These are phyloP conservation scores for Bauhinia variegata DNA, from an alignment of 306 rosid species.

Conservation along the genomic window DNA sequence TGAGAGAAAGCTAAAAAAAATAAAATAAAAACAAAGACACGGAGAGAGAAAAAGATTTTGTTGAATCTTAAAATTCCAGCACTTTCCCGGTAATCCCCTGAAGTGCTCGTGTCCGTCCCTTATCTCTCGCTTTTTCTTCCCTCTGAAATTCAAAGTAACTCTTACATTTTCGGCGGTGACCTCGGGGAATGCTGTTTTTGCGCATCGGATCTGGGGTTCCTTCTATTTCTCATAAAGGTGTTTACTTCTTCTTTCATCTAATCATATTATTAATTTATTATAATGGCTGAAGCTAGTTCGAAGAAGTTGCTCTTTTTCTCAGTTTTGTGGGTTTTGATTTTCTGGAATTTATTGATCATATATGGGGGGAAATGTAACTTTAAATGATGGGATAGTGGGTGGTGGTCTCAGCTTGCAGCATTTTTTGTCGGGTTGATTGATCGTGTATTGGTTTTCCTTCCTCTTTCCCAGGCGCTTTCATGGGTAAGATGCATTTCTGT, in stretches of 20 bases:
- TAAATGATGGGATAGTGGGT: conserved; percentile 19
- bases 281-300: conserved; percentile 29
- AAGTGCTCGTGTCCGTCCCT: conserved; percentile 41
- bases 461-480: not conserved
- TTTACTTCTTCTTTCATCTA: conserved; percentile 17
- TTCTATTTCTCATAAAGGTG: conserved; percentile 54
- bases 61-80: conserved; percentile 33
- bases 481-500: conserved; percentile 10
- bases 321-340: conserved; percentile 36
- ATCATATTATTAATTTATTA: not conserved
- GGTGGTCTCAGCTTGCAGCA: conserved; percentile 12
- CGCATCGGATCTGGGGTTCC: conserved; percentile 73
- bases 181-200: conserved; percentile 33
- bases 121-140: conserved; percentile 33
- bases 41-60: not conserved
- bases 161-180: conserved; percentile 36
- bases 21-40: not conserved
- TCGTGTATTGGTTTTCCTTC: conserved; percentile 22
- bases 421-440: conserved; percentile 21
- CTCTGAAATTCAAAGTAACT: not conserved
- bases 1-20: not conserved
- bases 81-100: conserved; percentile 42
- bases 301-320: conserved; percentile 12
- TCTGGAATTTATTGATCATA: conserved; percentile 21
- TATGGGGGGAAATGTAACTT: conserved; percentile 24